Evolutionary conservation across 176 grass and related monocot species (phyloP), one percentile per base, ranked within the genome.

Genomic region (Saccharum officinarum): DNA sequence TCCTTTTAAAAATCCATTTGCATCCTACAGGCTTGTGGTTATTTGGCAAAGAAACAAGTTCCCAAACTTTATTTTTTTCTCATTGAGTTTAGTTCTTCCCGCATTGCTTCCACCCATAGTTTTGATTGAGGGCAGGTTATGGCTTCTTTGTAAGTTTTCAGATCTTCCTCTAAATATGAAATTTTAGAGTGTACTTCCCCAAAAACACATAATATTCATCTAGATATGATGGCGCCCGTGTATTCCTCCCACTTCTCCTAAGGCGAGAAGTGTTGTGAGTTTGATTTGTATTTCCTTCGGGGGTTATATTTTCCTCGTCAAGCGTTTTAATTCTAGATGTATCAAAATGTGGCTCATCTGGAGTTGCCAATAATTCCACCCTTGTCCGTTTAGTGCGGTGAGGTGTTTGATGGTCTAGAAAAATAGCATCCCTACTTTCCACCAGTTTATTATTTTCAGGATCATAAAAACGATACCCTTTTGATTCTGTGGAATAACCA

Each of bases 181-280:
- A 71, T 5, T 64, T 78, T 78, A 45, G n/a, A 78, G 57, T 78
- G 57, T 0, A 78, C 76, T 78, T 44, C 76, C 22, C n/a, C 12
- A 44, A 23, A 47, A 80, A 80, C 0, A 80, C 26, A 47, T 69
- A 81, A 69, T 81, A 80, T 37, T 69, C 30, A 52, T 68, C 28
- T 8, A 80, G 30, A 50, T 80, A 80, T 10, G 28, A 50, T 22
- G 63, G 68, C 41, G 68, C 36, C 0, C 41, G 18, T 11, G 1
- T 41, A 57, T 76, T 76, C 49, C 73, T 76, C 73, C 49, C 73
- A 76, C 49, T 57, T 57, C 30, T 76, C 73, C 18, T 76, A 57
- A 57, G 13, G 9, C 18, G 15, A 50, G 47, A 76, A 57, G 49
- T 76, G 4, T 33, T 36, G 31, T 18, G 49, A 76, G 49, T 57